Evolutionary conservation across 805 yeast genomes (phyloP), one percentile per base, ranked within the genome.

Genomic region (Teunomyces stri): DNA sequence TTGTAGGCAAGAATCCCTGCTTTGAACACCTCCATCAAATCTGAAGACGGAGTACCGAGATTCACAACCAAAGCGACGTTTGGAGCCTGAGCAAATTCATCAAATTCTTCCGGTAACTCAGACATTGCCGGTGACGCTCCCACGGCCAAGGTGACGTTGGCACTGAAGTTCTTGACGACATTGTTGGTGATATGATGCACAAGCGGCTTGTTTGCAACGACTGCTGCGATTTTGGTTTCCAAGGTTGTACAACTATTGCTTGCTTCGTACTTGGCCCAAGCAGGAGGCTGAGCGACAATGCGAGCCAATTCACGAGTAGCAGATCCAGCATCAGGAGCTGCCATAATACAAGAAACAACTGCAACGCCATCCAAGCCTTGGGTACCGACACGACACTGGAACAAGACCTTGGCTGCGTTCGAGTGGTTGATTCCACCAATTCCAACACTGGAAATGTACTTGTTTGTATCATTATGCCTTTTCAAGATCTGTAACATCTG

Each of bases 101-200:
- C 76, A 54, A 78, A 89, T 57, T 91, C 97, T 1, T 72, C 76
- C 1, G 71, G 57, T 31, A 82, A 72, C 57, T 88, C 95, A 15
- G 94, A 84, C 97, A 90, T 90, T 15, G 87, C 82, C 1, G 97
- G 97, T 1, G 95, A 84, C 0, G 85, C 94, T 4, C 96, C 95
- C 15, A 85, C 66, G 0, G 97, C 89, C 47, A 91, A 69, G 0
- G 94, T 81, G 5, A 88, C 87, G 59, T 90, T 90, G 5, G 97
- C 97, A 48, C 90, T 85, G 60, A 88, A 82, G 62, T 88, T 87
- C 59, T 87, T 87, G 22, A 87, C 96, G n/a, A 91, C 97, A 47
- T 76, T 78, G 59, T 90, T 90, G 16, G 96, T 90, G 49, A 91
- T 84, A 57, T 90, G 96, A 59, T 91, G 97, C 6, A 89, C 83